These are phyloP conservation scores for Wickerhamiella bombiphila DNA, from an alignment of 805 yeast genomes.

Conservation along the genomic window DNA sequence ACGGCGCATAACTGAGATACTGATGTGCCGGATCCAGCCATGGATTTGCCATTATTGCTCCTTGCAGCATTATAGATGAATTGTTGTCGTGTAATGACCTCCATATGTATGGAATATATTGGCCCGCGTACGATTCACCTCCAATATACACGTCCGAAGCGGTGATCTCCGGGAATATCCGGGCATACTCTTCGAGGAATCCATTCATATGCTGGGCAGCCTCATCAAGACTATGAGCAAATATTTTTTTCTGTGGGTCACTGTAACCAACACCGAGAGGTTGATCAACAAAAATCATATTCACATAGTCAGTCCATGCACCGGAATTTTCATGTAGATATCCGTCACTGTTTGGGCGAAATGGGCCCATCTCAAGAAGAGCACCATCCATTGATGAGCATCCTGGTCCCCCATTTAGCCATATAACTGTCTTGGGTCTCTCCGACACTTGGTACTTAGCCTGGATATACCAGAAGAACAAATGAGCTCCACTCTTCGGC, in stretches of 20 bases:
- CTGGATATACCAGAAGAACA: constrained; percentile 66
- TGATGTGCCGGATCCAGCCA: constrained; percentile 87
- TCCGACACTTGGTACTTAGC: constrained; percentile 21
- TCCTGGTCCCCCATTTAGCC: constrained; percentile 99
- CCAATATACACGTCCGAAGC: constrained; percentile 58
- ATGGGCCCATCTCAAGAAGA: constrained; percentile 81
- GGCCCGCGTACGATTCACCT: constrained; percentile 97
- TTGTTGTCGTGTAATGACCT: constrained; percentile 32
- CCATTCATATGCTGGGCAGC: constrained; percentile 48
- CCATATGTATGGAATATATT: constrained; percentile 83
- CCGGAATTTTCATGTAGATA: constrained; percentile 47
- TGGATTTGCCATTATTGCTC: constrained; percentile 77
- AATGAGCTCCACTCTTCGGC: constrained; percentile 37
- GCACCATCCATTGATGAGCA: constrained; percentile 98
- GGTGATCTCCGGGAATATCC: constrained; percentile 57
- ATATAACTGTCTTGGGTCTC: constrained; percentile 32
- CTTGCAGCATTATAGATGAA: constrained; percentile 19
- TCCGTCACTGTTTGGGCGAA: constrained; percentile 32
- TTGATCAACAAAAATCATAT: constrained; percentile 79
- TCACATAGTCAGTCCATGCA: constrained; percentile 70
- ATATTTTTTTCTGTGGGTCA: constrained; percentile 33
- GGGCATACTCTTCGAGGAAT: constrained; percentile 54
- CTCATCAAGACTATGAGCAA: constrained; percentile 25
- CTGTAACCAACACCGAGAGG: constrained; percentile 93
- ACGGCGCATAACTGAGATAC: constrained; percentile 66